Conservation (phyloP, 2,329 filamentous ascomycete genomes). For the Sporothrix brasiliensis region DNA sequence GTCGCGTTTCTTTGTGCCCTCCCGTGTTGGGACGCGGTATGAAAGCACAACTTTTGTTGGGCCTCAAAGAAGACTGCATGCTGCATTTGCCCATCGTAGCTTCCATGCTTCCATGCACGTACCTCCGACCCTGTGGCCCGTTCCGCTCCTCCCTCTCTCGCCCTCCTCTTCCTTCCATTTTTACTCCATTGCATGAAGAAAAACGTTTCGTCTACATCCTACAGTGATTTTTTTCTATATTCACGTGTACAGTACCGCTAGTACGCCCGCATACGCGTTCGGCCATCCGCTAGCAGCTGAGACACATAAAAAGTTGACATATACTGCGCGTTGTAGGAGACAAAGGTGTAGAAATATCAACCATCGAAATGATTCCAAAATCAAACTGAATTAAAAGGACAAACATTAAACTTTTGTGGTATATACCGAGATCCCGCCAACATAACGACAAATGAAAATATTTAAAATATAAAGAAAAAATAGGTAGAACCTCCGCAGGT, state of each 20-base stretch:
- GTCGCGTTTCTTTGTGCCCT: neutral
- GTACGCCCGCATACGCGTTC: neutral
- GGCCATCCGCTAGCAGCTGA: slow-evolving; percentile 9
- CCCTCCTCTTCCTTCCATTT: no score
- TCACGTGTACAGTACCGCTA: no score
- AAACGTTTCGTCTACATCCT: no score
- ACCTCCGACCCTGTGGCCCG: neutral
- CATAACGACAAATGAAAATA: neutral
- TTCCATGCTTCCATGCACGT: neutral
- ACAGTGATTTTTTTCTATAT: no score
- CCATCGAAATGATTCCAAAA: neutral
- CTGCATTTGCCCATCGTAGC: neutral
- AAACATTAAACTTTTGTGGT: slow-evolving; percentile 45
- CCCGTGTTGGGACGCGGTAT: neutral
- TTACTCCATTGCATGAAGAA: no score
- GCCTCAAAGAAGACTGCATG: neutral
- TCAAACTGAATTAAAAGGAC: slow-evolving; percentile 3
- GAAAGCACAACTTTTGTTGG: neutral
- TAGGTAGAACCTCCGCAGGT: neutral
- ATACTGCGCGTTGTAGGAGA: neutral
- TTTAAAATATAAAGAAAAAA: neutral
- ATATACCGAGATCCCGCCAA: slow-evolving; percentile 37
- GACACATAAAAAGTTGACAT: neutral
- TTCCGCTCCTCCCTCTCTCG: neutral
- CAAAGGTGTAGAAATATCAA: slow-evolving; percentile 7